Evolutionary conservation across 345 rosid species (phyloP), one percentile per base, ranked within the genome.

Genomic region (Orychophragmus violaceus): DNA sequence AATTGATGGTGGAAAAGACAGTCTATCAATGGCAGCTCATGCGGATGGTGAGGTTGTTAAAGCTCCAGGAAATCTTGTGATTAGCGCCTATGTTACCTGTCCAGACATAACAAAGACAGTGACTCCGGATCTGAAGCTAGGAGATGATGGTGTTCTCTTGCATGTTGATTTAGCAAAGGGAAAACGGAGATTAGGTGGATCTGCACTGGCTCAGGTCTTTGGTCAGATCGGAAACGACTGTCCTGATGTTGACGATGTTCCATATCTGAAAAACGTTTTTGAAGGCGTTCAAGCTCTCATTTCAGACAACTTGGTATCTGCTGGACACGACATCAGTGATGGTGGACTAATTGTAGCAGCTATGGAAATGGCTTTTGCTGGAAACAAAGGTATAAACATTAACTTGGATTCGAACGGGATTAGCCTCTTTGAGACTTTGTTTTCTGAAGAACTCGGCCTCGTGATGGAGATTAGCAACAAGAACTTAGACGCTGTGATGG

Each of bases 51-150:
- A 93, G 77, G 83, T 87, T 70, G 98, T 86, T 22, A 92, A 92
- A 81, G 89, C 96, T 71, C 98, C 98, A 28, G 98, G 98, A 33
- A 89, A 90, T 78, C 95, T 92, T 61, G 98, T 90, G 63, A 86
- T 90, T 29, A 86, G 98, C 72, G 88, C 79, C 1, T 90, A 89
- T 65, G 96, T 82, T 57, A 90, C 98, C 36, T 87, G 91, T 74
- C 82, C 84, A 54, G 96, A 87, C 80, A 86, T 92, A 71, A 87
- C 98, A 56, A 92, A 86, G 67, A 89, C 90, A 39, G 90, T 89
- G 41, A 92, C 97, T 25, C 98, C 95, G 1, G 97, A 92, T 79
- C 73, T 86, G 75, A 92, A 92, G 76, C 80, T 84, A 28, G 89
- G 84, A 32, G 83, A 82, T 66, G 85, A 80, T 60, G 95, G 97